phyloP scores from a whole-genome alignment of 1,139 yeast species.

The Magnusiomyces suaveolens region DNA sequence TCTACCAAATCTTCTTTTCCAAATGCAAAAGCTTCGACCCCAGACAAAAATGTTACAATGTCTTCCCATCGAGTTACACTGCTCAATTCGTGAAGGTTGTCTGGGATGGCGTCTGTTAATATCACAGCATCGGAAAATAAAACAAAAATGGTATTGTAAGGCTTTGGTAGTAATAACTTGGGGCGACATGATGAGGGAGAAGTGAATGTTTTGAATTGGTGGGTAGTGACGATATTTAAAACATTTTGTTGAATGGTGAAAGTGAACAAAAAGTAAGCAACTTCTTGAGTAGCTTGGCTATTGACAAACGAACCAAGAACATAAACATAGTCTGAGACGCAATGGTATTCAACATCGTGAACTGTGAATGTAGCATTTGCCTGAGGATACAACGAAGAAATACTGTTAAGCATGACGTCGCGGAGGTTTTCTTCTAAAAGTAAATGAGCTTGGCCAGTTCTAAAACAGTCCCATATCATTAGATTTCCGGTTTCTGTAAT shows the following conservation, averaged over 20 bases:
- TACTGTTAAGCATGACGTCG: constrained; percentile 33
- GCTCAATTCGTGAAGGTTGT: constrained; percentile 22
- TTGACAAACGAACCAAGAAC: constrained; percentile 40
- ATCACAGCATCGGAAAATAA: constrained; percentile 54
- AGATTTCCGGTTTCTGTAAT: constrained; percentile 38
- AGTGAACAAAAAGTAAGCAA: constrained; percentile 44
- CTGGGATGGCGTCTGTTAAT: constrained; percentile 51
- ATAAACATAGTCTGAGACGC: constrained; percentile 38
- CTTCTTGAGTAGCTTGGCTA: constrained; percentile 16
- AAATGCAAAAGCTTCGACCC: constrained; percentile 49
- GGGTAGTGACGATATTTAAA: constrained; percentile 51
- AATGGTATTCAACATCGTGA: constrained; percentile 39
- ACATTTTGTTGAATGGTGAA: constrained; percentile 46
- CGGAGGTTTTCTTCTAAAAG: constrained; percentile 32
- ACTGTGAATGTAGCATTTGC: constrained; percentile 37
- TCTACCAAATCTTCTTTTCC: constrained; percentile 41
- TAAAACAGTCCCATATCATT: constrained; percentile 40
- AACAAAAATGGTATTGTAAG: constrained; percentile 55
- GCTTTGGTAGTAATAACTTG: constrained; percentile 48
- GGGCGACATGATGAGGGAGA: constrained; percentile 37
- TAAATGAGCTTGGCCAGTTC: constrained; percentile 36
- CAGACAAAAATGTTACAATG: constrained; percentile 45
- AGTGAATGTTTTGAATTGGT: constrained; percentile 41
- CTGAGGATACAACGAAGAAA: constrained; percentile 38
- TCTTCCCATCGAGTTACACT: constrained; percentile 70